Base-by-base conservation (phyloP, 805 yeast genomes). In the Candida tallmaniae region DNA sequence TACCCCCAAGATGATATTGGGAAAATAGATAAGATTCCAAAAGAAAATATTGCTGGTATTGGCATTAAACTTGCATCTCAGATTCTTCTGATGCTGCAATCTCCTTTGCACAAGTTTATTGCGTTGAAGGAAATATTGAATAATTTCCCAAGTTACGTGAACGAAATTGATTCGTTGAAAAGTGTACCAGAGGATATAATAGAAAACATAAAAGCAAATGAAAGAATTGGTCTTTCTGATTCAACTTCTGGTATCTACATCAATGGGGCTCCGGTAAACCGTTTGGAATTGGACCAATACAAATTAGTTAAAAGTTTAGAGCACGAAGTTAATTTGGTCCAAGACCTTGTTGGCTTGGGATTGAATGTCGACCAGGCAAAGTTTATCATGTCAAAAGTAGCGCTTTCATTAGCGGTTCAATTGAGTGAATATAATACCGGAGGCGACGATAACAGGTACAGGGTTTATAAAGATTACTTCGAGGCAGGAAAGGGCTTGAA, bases 261-360 rank as follows among this genome's bases (percentile, higher is more conserved):
- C 13, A 86, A 88, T 54, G 95, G 95, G 1, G 74, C 81, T 0
- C 65, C 78, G 1, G 53, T 80, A 1, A 58, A 74, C n/a, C 63
- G 63, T 1, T 47, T 64, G 0, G 67, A 70, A 24, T 59, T 66
- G 5, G 72, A 72, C 38, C 39, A 70, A 4, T 66, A 68, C 36
- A 63, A 62, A 16, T 38, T 78, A 2, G 45, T 72, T 24, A 55
- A 64, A 73, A 60, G 56, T 27, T 32, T 68, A 23, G 39, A 54
- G 26, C 36, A 41, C 11, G 63, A 65, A 38, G 42, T 51, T 19
- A 30, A 31, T 2, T 25, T 53, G 1, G 41, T 65, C 4, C 37
- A 54, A 5, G 50, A 50, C 3, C 45, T 66, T 29, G 27, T 41
- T 6, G 35, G 28, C 0, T 42, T 56, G 4, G 73, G 73, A 0